phyloP scores from a whole-genome alignment of 495 filamentous ascomycete species.

The Penicillium turbatum region DNA sequence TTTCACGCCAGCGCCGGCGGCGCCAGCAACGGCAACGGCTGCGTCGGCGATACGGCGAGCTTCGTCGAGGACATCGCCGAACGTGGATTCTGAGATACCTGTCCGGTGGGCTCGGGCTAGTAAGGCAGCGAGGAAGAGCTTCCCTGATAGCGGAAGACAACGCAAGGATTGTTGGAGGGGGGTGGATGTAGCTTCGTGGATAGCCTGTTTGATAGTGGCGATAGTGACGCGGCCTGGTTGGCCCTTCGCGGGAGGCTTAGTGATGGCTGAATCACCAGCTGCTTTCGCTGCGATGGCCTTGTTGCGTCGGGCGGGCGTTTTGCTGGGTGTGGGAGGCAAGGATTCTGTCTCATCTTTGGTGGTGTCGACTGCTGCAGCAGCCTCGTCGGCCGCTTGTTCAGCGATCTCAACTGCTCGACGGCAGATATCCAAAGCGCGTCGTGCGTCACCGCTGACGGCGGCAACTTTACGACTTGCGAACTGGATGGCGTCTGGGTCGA shows the following conservation, averaged over 20 bases:
- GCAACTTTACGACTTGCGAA: constrained; percentile 97
- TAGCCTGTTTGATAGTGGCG: constrained; percentile 85
- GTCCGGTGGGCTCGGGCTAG: constrained; percentile 73
- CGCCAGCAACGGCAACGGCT: constrained; percentile 44
- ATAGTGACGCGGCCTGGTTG: constrained; percentile 72
- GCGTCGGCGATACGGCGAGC: constrained; percentile 67
- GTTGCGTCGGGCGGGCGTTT: constrained; percentile 36
- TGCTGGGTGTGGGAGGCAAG: constrained; percentile 44
- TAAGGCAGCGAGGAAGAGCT: constrained; percentile 79
- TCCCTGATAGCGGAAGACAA: constrained; percentile 71
- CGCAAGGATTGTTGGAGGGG: constrained; percentile 86
- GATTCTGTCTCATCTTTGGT: constrained; percentile 32
- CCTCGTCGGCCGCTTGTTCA: constrained; percentile 59
- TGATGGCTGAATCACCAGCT: constrained; percentile 3
- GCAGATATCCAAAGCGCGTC: constrained; percentile 92
- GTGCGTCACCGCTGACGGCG: constrained; percentile 89
- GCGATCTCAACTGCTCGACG: constrained; percentile 93
- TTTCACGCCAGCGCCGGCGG: constrained; percentile 37
- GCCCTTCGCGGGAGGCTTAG: constrained; percentile 24
- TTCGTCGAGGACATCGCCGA: constrained; percentile 91
- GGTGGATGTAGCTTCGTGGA: constrained; percentile 88
- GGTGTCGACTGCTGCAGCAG: constrained; percentile 20
- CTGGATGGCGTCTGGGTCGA: constrained; percentile 90
- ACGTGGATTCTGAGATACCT: constrained; percentile 78
- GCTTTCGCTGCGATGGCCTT: constrained; percentile 20